These are phyloP conservation scores for Camillea tinctor DNA, from an alignment of 2,329 filamentous ascomycete species.

Conservation along the genomic window DNA sequence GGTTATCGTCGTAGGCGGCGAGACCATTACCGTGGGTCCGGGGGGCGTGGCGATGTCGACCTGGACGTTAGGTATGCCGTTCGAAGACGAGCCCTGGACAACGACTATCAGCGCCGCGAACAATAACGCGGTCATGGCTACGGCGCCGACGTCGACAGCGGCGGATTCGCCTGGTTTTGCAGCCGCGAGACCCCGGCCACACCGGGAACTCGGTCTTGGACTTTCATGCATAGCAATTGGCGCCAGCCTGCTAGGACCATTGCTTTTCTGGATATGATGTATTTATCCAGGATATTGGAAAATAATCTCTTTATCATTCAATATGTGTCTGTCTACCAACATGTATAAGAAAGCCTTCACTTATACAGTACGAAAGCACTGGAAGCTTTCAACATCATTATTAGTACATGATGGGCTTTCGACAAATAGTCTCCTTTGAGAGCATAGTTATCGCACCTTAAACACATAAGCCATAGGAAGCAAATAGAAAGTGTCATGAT, in stretches of 20 bases:
- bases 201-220: conserved; percentile 14
- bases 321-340: not conserved
- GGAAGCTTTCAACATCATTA: no score
- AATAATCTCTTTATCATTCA: not conserved
- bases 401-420: no score
- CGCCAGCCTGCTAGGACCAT: conserved; percentile 34
- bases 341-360: not conserved
- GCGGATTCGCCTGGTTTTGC: conserved; percentile 20
- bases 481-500: not conserved
- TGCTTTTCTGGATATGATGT: conserved; percentile 22
- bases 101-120: conserved; percentile 39
- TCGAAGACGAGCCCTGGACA: conserved; percentile 36
- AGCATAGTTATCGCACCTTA: not conserved
- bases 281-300: not conserved
- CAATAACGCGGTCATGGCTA: conserved; percentile 23
- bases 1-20: conserved; percentile 19
- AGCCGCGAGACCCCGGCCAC: conserved; percentile 9
- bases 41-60: conserved; percentile 47
- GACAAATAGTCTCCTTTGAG: not conserved
- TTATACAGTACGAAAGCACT: not conserved
- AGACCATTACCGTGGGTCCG: conserved; percentile 52
- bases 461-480: not conserved
- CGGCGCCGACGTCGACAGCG: conserved; percentile 16
- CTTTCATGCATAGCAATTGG: conserved; percentile 39
- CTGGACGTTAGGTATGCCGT: conserved; percentile 45